Evolutionary conservation across 2,329 filamentous ascomycete genomes (phyloP).

Genomic region (Truncatella angustata): DNA sequence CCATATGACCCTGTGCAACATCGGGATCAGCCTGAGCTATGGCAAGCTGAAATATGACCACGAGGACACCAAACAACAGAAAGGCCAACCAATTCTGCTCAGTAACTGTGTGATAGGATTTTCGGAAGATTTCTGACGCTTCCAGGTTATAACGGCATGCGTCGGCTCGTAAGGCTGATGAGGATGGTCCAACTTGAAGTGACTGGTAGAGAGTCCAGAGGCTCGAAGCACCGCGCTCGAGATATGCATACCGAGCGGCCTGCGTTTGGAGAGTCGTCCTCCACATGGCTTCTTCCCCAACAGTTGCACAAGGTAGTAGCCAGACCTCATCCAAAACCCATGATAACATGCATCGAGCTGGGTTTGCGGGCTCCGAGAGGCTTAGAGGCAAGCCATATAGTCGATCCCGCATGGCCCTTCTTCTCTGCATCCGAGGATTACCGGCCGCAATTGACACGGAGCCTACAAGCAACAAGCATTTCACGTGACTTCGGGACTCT

Average conservation of each 20-base stretch:
- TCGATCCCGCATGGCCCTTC: neutral
- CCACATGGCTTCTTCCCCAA: conserved; percentile 3
- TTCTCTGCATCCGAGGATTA: neutral
- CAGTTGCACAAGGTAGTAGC: conserved; percentile 12
- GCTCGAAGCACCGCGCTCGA: conserved; percentile 16
- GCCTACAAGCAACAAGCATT: too few species aligned
- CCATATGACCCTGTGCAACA: neutral
- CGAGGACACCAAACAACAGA: conserved; percentile 19
- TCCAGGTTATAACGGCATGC: conserved; percentile 21
- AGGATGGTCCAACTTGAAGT: conserved; percentile 5
- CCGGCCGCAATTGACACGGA: too few species aligned
- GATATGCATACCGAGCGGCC: conserved; percentile 12
- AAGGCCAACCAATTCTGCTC: conserved; percentile 59
- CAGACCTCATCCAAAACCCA: conserved; percentile 15
- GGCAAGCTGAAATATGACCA: conserved; percentile 23
- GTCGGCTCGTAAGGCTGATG: conserved; percentile 10
- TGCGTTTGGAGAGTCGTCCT: neutral
- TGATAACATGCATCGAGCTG: conserved; percentile 1
- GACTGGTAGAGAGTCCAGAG: conserved; percentile 17
- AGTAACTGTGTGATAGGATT: conserved; percentile 54
- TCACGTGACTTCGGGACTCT: too few species aligned
- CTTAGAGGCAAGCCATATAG: neutral
- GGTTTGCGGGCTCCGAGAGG: neutral
- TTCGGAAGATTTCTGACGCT: conserved; percentile 51
- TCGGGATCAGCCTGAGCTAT: conserved; percentile 10